phyloP scores from a whole-genome alignment of 768 basidiomycete species.

The Leccinellum albellum region DNA sequence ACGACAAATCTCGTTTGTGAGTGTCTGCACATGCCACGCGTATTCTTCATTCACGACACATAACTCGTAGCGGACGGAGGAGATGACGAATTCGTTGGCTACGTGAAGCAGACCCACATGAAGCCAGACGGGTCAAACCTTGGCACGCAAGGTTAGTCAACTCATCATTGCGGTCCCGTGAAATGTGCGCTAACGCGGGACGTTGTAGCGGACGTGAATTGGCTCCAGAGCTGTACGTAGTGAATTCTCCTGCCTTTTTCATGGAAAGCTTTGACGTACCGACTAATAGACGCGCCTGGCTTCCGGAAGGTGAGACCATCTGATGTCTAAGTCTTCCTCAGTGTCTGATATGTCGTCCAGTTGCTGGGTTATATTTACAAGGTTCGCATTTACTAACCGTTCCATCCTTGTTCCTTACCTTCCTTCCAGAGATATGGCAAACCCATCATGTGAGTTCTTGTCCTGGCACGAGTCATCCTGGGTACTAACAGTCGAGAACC shows the following conservation, averaged over 20 bases:
- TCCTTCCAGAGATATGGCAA: constrained; percentile 40
- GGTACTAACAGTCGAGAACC: background rate
- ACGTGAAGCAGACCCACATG: constrained; percentile 60
- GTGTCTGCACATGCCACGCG: constrained; percentile 18
- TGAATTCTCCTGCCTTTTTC: background rate
- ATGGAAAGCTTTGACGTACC: background rate
- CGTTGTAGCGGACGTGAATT: constrained; percentile 55
- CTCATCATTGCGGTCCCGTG: background rate
- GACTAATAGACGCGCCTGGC: constrained; percentile 53
- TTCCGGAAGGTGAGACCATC: constrained; percentile 53
- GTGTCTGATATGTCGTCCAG: constrained; percentile 20
- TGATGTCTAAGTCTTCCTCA: background rate
- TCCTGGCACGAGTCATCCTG: background rate
- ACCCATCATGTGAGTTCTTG: constrained; percentile 53
- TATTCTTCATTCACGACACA: background rate
- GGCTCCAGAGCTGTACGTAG: constrained; percentile 65
- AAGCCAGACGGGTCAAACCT: constrained; percentile 65
- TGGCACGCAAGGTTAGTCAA: constrained; percentile 54
- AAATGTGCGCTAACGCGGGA: background rate
- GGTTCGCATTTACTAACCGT: constrained; percentile 31
- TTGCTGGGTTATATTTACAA: constrained; percentile 71
- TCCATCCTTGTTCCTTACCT: background rate
- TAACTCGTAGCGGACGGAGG: constrained; percentile 51
- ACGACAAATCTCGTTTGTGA: constrained; percentile 66
- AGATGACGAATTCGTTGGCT: constrained; percentile 63